Base-by-base conservation (phyloP, 306 rosid species). In the Quercus alba region DNA sequence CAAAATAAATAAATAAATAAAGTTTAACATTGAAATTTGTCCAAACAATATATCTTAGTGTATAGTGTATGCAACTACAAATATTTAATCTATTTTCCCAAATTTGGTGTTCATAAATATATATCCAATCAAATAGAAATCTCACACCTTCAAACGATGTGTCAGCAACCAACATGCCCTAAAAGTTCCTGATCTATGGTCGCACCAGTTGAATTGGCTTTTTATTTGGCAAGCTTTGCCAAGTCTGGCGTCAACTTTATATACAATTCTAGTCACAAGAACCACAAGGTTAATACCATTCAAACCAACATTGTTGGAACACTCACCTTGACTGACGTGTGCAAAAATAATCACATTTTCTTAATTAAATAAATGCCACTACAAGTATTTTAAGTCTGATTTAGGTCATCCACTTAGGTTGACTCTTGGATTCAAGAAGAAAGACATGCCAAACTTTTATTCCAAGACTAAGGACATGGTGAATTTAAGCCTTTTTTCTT, bases 301-400 rank as follows among this genome's bases (percentile, higher is more conserved):
- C 80, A 92, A 6, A 85, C 94, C 78, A 94, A 94, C 85, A 94
- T 91, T 1, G 92, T 78, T 6, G 98, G 98, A 5, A 91, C 95
- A 33, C 73, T 94, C 66, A 91, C 85, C 6, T 83, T 94, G 55
- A 95, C 98, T 4, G 98, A 91, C 77, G 81, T 91, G 1, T 90
- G 97, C 84, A 79, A 90, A 15, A 87, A 91, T 46, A 78, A 79
- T 5, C 88, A 90, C 0, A 83, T 94, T 20, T 41, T 94, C 15
- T 86, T 91, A 44, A 77, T 94, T 57, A 94, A 91, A 79, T 94
- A 8, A 8, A 86, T 59, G 97, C 98, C 82, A 94, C 95, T 13
- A 95, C 97, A 5, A 91, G 97, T 79, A 94, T 91, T 94, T 94
- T 76, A 95, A 94, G 89, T 94, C 90, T 72, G 98, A 94, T 52